Percentiles rank a stretch among this genome's conserved stretches.
phyloP scores from a whole-genome alignment of 495 filamentous ascomycete genomes.

The Trypethelium eluteriae region DNA sequence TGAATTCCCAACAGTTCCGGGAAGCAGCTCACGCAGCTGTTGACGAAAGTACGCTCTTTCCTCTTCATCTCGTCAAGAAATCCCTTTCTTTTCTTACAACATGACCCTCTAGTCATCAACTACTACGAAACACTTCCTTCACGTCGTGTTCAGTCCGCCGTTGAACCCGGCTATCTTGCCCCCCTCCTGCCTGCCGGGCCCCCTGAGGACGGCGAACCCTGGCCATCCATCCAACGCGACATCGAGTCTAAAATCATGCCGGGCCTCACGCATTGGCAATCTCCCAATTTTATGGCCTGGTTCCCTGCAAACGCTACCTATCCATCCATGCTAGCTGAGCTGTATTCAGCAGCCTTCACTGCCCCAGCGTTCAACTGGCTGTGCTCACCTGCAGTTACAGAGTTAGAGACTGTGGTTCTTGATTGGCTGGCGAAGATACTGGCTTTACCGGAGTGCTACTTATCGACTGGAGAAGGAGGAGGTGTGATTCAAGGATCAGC shows the following conservation, averaged over 20 bases:
- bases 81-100: constrained; percentile 18
- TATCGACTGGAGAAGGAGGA: constrained; percentile 71
- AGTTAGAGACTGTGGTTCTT: constrained; percentile 87
- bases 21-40: constrained; percentile 73
- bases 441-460: constrained; percentile 63
- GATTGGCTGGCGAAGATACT: constrained; percentile 82
- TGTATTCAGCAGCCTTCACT: constrained; percentile 82
- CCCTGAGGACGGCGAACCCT: constrained; percentile 66
- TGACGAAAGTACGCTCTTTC: constrained; percentile 61
- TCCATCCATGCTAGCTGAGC: constrained; percentile 84
- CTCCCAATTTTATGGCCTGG: constrained; percentile 94
- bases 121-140: constrained; percentile 72
- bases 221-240: constrained; percentile 75
- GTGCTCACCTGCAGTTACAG: constrained; percentile 89
- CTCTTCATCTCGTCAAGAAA: constrained; percentile 15
- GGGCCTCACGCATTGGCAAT: constrained; percentile 91
- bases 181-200: constrained; percentile 68
- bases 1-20: constrained; percentile 79
- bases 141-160: constrained; percentile 65
- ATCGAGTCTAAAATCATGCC: constrained; percentile 86
- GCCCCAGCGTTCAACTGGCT: constrained; percentile 97
- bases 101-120: constrained; percentile 52
- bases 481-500: constrained; percentile 95
- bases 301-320: constrained; percentile 78
- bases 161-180: constrained; percentile 80